Evolutionary conservation across 1,284 basidiomycete genomes (phyloP), one percentile per base, ranked within the genome.

Genomic region (Cryptococcus sp.): DNA sequence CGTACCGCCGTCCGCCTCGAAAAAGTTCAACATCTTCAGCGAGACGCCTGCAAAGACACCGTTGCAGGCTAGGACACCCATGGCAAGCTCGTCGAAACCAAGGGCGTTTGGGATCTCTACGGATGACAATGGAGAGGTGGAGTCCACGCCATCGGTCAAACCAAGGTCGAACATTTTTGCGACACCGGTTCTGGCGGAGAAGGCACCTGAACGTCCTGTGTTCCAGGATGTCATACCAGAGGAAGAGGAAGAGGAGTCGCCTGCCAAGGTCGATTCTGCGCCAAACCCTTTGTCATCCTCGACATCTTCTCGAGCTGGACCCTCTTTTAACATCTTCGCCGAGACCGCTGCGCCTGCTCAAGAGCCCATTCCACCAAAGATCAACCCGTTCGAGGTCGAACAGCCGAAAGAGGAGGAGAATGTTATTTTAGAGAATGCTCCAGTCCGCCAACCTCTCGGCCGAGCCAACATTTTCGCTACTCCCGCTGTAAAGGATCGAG

Each of bases 11-110:
- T 56, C 59, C 2, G 51, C 60, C 2, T 47, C 49, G 22, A 63
- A 59, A 46, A 62, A 61, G 28, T 57, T 68, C 49, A 66, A 65
- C 49, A 60, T 72, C 37, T 72, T 71, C 49, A 55, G 55, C 18
- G 67, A 68, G n/a, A 68, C 71, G 3, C 68, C 71, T 7, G 63
- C 66, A 2, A 60, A 62, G 35, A 62, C 60, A 14, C 66, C 69
- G 7, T 44, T 68, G 24, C 57, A 57, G 0, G n/a, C 46, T 6
- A 52, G 58, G 16, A 59, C 63, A 3, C 60, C 63, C 4, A 46
- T 59, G 4, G 45, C 59, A 6, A 54, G 55, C 18, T 43, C 57
- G 21, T 45, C 59, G 0, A 59, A 60, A 28, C 59, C 69, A 11
- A 51, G 56, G 5, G 54, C 62, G 4, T 69, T 72, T 37, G 63